Evolutionary conservation across 139 green algal genomes (phyloP).

Genomic region (Desmodesmus armatus): DNA sequence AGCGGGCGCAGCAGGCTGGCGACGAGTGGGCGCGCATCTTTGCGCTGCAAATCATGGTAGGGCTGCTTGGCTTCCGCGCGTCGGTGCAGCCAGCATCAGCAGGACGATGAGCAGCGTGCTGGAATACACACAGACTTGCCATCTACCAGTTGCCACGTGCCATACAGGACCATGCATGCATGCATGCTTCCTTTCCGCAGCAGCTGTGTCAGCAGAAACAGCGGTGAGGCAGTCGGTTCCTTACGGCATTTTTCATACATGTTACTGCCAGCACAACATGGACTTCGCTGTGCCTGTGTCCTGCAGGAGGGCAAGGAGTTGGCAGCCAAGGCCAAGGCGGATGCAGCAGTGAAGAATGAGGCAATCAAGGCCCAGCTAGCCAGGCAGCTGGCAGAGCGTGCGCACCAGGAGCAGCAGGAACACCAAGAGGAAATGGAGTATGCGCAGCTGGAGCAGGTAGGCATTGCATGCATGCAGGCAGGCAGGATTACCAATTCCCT

Average conservation of each 20-base stretch:
- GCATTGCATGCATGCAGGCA: not conserved
- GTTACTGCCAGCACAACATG: too few species aligned
- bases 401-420: slow-evolving; percentile 36
- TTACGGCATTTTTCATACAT: too few species aligned
- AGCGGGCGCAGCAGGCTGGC: slow-evolving; percentile 48
- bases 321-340: slow-evolving; percentile 35
- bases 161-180: too few species aligned
- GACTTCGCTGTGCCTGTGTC: too few species aligned
- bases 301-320: slow-evolving; percentile 26
- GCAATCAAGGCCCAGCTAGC: slow-evolving; percentile 31
- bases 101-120: too few species aligned
- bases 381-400: slow-evolving; percentile 38
- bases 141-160: too few species aligned
- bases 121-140: too few species aligned
- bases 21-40: slow-evolving; percentile 67
- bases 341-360: slow-evolving; percentile 11
- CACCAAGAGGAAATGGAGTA: slow-evolving; percentile 48
- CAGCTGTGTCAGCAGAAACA: too few species aligned
- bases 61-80: too few species aligned
- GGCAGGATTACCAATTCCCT: not conserved
- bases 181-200: too few species aligned
- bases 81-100: not conserved
- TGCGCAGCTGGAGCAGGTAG: slow-evolving; percentile 39
- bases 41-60: slow-evolving; percentile 52
- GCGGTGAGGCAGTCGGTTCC: too few species aligned